A percentile compares a stretch with the other conserved stretches of the same genome.
Conservation (phyloP, 2,329 filamentous ascomycete species). For the Decorospora gaudefroyi region DNA sequence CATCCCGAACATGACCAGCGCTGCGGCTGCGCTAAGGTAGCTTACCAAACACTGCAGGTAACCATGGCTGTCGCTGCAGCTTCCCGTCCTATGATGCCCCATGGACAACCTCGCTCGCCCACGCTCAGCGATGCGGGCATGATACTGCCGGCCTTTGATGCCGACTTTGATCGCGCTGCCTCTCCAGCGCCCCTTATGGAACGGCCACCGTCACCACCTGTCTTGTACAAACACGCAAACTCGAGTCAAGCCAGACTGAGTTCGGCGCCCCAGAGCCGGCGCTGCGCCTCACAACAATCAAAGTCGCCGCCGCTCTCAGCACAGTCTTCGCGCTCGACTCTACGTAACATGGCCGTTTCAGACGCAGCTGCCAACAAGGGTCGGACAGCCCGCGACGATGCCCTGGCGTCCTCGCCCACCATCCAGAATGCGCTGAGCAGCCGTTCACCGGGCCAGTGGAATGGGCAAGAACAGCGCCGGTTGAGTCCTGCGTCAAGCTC, state of each 20-base stretch:
- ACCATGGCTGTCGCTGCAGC: constrained; percentile 31
- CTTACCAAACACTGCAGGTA: constrained; percentile 19
- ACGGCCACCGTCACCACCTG: constrained; percentile 51
- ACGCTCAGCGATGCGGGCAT: constrained; percentile 93
- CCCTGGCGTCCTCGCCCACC: constrained; percentile 44
- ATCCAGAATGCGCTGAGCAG: constrained; percentile 30
- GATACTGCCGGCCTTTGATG: constrained; percentile 72
- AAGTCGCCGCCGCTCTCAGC: constrained; percentile 41
- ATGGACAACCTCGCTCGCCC: constrained; percentile 63
- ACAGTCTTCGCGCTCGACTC: constrained; percentile 43
- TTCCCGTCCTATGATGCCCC: constrained; percentile 19
- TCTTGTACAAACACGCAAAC: constrained; percentile 31
- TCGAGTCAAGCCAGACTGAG: constrained; percentile 36
- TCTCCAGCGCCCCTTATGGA: constrained; percentile 56
- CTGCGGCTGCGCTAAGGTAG: constrained; percentile 29
- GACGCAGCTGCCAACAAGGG: constrained; percentile 22
- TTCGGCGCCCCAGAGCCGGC: constrained; percentile 37
- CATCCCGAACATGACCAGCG: constrained; percentile 26
- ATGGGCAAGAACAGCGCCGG: constrained; percentile 31
- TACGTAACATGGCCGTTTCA: constrained; percentile 40
- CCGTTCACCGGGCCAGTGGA: constrained; percentile 19
- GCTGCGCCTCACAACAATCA: constrained; percentile 36
- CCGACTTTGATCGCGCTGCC: constrained; percentile 50
- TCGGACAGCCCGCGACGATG: constrained; percentile 23
- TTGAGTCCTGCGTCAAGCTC: constrained; percentile 48